Evolutionary conservation across 2,329 filamentous ascomycete genomes (phyloP), one percentile per base, ranked within the genome.

Genomic region (Aureobasidium sp.): DNA sequence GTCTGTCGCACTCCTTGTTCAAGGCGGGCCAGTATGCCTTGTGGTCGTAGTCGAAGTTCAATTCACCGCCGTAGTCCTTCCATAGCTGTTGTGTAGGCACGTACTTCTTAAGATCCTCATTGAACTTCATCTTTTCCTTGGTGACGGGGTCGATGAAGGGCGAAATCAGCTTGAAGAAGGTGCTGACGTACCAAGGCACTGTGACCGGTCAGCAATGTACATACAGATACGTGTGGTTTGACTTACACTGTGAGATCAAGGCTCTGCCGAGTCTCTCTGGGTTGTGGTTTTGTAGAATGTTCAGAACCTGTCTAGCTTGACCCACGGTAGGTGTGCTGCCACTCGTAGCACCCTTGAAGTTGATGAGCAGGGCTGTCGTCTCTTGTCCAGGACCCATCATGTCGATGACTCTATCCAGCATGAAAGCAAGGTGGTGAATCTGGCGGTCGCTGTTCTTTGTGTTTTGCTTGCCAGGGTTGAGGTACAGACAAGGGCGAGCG

Each of bases 91-190:
- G 81, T 8, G 85, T 76, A 5, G 91, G 91, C 22, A 99, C 88
- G 73, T 91, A 91, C 67, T 89, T 80, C 67, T 82, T 82, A 79
- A 96, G 86, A 71, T 95, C 89, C 74, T 96, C 91, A 79, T 97
- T 97, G 82, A 96, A 97, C 78, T 94, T 95, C 78, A 99, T 86
- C 81, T 99, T 99, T 71, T 94, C 86, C 63, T 89, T 86, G 11
- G 94, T 99, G 69, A 92, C 79, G 8, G 94, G 94, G 75, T 99
- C 94, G 76, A 99, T 96, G 76, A 99, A 97, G 42, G 93, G 91
- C 5, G 86, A 91, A 76, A 99, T 92, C 69, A 97, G 79, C 76
- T 96, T 97, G 82, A 97, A 96, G 82, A 99, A 99, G 56, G 89
- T 89, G 74, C 85, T 87, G 64, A 97, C 90, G 66, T 96, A 83